Evolutionary conservation across 1,284 basidiomycete genomes (phyloP), one percentile per base, ranked within the genome.

Genomic region (Trichosporon ovoides): DNA sequence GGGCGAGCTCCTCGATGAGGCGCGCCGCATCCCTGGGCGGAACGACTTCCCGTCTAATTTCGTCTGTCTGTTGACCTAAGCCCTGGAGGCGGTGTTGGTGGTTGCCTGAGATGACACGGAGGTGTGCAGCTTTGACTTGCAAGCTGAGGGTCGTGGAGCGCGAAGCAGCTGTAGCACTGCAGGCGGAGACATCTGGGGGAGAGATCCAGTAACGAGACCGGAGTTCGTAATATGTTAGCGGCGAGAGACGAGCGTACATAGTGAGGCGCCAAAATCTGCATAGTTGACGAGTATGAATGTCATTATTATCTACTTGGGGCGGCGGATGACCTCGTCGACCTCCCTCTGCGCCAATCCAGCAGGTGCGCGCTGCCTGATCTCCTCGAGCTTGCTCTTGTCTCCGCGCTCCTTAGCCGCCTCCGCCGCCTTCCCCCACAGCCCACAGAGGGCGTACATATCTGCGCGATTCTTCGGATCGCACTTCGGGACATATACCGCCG

Each of bases 21-120:
- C 83, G 34, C 81, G 92, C 63, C 81, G 91, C 61, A 81, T 86
- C 67, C 82, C 83, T 4, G 91, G 91, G 13, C 81, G 87, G 55
- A 87, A 89, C 68, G 86, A 92, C 63, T 94, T 96, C 83, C 92
- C 92, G 52, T 92, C 89, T 77, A 95, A 95, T 75, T 94, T 94
- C 28, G 43, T 48, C 7, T 48, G 43, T 18, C 11, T 48, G 22
- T 48, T 48, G n/a, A n/a, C n/a, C n/a, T n/a, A n/a, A n/a, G n/a
- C n/a, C n/a, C n/a, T n/a, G n/a, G n/a, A n/a, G n/a, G n/a, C n/a
- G n/a, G n/a, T n/a, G n/a, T n/a, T n/a, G n/a, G n/a, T n/a, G n/a
- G n/a, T n/a, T n/a, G n/a, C n/a, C n/a, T n/a, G n/a, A n/a, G n/a
- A n/a, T n/a, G n/a, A n/a, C n/a, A n/a, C n/a, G n/a, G n/a, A n/a